These are phyloP conservation scores for Aureobasidium melanogenum DNA, from an alignment of 2,329 filamentous ascomycete genomes.

Conservation along the genomic window DNA sequence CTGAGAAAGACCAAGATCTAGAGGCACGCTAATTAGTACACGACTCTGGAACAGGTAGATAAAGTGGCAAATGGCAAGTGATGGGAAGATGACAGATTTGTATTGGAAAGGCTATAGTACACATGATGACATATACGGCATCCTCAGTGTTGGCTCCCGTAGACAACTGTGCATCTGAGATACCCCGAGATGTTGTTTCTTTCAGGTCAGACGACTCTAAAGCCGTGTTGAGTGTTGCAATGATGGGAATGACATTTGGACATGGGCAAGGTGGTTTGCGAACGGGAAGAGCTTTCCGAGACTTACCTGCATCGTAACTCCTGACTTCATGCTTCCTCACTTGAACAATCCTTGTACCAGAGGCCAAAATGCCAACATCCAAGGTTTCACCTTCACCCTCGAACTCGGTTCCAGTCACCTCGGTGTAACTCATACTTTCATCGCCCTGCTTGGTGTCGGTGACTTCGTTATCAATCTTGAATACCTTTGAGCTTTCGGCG, in stretches of 20 bases:
- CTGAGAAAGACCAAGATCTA: slow-evolving; percentile 78
- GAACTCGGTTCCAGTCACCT: slow-evolving; percentile 77
- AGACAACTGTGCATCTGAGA: not conserved
- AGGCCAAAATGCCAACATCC: slow-evolving; percentile 75
- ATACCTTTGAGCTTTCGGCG: slow-evolving; percentile 70
- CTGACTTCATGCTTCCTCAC: slow-evolving; percentile 79
- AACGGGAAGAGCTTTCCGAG: not conserved
- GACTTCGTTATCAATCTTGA: slow-evolving; percentile 43
- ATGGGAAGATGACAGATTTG: slow-evolving; percentile 9
- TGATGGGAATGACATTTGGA: not conserved
- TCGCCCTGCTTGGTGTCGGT: slow-evolving; percentile 60
- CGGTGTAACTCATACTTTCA: slow-evolving; percentile 16
- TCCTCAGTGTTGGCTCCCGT: not conserved
- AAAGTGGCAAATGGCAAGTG: not conserved
- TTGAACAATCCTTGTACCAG: slow-evolving; percentile 74
- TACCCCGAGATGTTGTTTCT: not conserved
- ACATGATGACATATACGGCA: not conserved
- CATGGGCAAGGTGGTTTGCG: not conserved
- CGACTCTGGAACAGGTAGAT: not conserved
- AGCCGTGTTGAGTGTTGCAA: not conserved
- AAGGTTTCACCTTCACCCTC: slow-evolving; percentile 83
- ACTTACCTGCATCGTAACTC: slow-evolving; percentile 80
- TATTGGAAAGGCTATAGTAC: slow-evolving; percentile 11
- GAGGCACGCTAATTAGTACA: not conserved
- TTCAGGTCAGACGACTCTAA: not conserved